Evolutionary conservation across 2,329 filamentous ascomycete species (phyloP), one percentile per base, ranked within the genome.

Genomic region (Pochonia chlamydosporia): DNA sequence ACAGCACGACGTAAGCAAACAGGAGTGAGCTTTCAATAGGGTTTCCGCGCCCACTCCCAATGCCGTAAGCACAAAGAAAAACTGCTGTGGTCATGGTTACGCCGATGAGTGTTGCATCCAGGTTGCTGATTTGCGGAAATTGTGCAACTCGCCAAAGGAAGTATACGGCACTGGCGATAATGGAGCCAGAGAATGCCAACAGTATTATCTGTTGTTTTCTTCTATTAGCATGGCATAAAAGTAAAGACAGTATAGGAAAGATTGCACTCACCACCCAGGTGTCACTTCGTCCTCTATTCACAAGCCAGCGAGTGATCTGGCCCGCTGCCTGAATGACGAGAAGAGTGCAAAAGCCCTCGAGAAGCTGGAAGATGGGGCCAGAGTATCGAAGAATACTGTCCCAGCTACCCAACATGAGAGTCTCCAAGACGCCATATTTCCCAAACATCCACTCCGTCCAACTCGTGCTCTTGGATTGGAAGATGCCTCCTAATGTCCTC

Each of bases 1-100:
- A 97, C 52, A 99, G 84, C n/a, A 96, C 93, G 51, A 96, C 82
- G 67, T 99, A 99, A 60, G 93, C 92, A 53, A 99, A 97, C 49
- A 99, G 78, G 10, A 99, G 74, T 20, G 92, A 96, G 56, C 89
- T 95, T 69, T 99, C 92, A 46, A 97, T 87, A 2, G 92, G 89
- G 60, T 96, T 99, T 51, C 93, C 93, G 58, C 91, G 84, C 2
- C 92, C 92, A 59, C 89, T 96, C 52, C 87, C 88, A 57, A 97
- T 96, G 23, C 93, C 93, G 76, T 92, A 96, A 13, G 87, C 88
- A 63, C 89, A 93, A 13, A 99, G 75, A 61, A 97, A 96, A 53
- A 96, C 84, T 43, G 89, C 89, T 45, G 90, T 95, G 18, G 92
- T 95, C 62, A 97, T 88, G 39, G 90, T 87, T 40, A 92, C 87